Base-by-base conservation (phyloP, 2,329 filamentous ascomycete species). In the Decorospora gaudefroyi region DNA sequence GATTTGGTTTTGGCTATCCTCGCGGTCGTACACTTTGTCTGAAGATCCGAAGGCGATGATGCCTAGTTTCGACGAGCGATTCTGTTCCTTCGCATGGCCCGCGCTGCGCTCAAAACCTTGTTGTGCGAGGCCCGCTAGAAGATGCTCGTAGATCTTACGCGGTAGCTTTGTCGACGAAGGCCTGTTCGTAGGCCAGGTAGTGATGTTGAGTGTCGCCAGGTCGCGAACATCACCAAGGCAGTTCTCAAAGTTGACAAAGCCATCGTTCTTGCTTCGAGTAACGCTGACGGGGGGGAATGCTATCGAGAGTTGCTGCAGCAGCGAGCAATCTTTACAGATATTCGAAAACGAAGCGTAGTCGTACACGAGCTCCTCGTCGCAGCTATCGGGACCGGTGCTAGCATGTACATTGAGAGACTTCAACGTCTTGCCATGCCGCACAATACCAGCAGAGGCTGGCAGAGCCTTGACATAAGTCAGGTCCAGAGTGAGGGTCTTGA, bases 131-230 rank as follows among this genome's bases (percentile, higher is more conserved):
- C 64, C 61, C 29, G 69, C 65, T n/a, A 78, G 67, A 5, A 76
- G 61, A 30, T 71, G 68, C 50, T 76, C 73, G 54, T 77, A 78
- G 10, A 75, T 64, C 41, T 70, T 66, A 25, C 71, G 68, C 0
- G 74, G 72, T 4, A 76, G 60, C 19, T 71, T 64, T 6, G 57
- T 61, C 30, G 71, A 67, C 3, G 65, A 70, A 1, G 72, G 72
- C 26, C 62, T 67, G 49, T 74, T 75, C 15, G 55, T 74, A 4
- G 76, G 76, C 72, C 75, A 78, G 4, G 72, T 75, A 0, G 73
- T 74, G 49, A 78, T 73, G 46, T 78, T 74, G 12, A 78, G 59
- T 0, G 75, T 76, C 4, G 73, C 64, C 6, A 78, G 62, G 21
- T 72, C 56, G 7, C 62, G 57, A 9, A 78, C 59, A 12, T 71